Conservation (phyloP, 2,329 filamentous ascomycete genomes). For the Raffaelea deltoideospora region DNA sequence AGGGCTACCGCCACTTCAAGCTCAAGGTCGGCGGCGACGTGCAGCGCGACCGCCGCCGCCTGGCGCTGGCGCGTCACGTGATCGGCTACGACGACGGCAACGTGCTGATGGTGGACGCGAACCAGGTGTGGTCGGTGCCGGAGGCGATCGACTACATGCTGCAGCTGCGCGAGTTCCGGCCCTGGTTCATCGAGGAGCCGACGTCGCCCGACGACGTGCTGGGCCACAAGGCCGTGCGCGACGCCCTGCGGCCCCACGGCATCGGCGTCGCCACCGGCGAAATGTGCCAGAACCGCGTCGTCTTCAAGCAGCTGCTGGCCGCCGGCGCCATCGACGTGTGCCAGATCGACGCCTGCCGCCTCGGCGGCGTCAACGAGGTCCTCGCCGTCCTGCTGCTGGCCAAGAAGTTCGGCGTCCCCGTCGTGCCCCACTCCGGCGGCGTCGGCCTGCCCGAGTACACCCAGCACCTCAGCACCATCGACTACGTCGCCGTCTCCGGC, state of each 20-base stretch:
- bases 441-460: slow-evolving; percentile 90
- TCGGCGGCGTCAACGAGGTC: slow-evolving; percentile 85
- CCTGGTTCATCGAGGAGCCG: slow-evolving; percentile 92
- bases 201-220: slow-evolving; percentile 82
- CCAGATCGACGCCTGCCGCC: slow-evolving; percentile 79
- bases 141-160: slow-evolving; percentile 83
- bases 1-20: slow-evolving; percentile 80
- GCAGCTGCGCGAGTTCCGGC: slow-evolving; percentile 65
- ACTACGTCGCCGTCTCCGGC: slow-evolving; percentile 76
- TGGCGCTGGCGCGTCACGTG: slow-evolving; percentile 61
- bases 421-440: slow-evolving; percentile 80
- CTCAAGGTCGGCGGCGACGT: slow-evolving; percentile 70
- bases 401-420: slow-evolving; percentile 61
- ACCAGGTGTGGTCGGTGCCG: slow-evolving; percentile 83
- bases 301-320: slow-evolving; percentile 84
- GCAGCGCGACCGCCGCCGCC: slow-evolving; percentile 53
- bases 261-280: slow-evolving; percentile 85
- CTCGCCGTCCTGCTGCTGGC: slow-evolving; percentile 81
- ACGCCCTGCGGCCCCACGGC: slow-evolving; percentile 57
- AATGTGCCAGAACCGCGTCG: slow-evolving; percentile 89
- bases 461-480: slow-evolving; percentile 81
- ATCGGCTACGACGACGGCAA: slow-evolving; percentile 60
- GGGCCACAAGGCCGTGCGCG: slow-evolving; percentile 71
- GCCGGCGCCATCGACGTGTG: slow-evolving; percentile 72
- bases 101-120: slow-evolving; percentile 83